Conservation (phyloP, 345 rosid genomes). For the Moringa oleifera region DNA sequence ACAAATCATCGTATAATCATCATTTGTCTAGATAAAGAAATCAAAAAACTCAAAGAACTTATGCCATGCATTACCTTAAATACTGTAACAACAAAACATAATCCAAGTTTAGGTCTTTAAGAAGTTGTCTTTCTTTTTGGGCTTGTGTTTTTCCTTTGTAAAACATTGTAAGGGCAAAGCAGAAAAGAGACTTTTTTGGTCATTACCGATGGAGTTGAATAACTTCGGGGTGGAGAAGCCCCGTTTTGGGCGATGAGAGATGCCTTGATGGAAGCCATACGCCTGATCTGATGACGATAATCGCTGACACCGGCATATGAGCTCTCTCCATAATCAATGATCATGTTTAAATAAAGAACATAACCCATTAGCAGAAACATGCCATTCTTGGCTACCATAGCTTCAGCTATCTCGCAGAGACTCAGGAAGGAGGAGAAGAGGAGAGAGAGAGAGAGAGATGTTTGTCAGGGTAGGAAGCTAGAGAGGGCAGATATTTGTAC, state of each 20-base stretch:
- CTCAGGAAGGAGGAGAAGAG: no score
- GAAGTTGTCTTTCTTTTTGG: no score
- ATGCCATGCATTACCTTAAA: not conserved
- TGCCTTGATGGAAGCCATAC: constrained; percentile 7
- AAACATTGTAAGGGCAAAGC: no score
- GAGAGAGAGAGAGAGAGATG: no score
- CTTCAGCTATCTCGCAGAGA: not conserved
- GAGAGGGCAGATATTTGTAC: no score
- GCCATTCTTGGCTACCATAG: constrained; percentile 5
- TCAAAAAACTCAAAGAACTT: no score
- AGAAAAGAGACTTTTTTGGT: not conserved
- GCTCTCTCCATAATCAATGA: constrained; percentile 1
- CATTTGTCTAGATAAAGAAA: no score
- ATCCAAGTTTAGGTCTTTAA: no score
- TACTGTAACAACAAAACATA: no score
- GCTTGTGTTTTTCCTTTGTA: not conserved
- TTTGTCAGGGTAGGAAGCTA: no score
- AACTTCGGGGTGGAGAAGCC: not conserved
- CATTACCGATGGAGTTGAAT: constrained; percentile 7
- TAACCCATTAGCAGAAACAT: not conserved
- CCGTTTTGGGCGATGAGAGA: constrained; percentile 2
- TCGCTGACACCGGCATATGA: constrained; percentile 4
- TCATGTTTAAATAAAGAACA: not conserved
- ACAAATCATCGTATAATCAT: not conserved
- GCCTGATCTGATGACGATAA: constrained; percentile 1